These are phyloP conservation scores for Paraleonurus japonicus DNA, from an alignment of 257 asterid genomes.

Conservation along the genomic window DNA sequence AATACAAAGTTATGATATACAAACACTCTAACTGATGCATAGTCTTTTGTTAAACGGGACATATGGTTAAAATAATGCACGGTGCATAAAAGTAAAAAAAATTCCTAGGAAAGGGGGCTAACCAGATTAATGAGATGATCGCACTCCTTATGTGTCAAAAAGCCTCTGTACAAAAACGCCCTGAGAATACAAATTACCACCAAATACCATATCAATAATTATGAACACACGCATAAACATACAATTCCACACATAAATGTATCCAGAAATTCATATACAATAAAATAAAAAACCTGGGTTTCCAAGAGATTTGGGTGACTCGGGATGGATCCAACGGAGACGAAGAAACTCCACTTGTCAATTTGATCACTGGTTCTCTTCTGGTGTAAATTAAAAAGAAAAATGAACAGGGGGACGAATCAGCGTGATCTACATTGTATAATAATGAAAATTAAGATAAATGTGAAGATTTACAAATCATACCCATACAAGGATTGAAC, in stretches of 20 bases:
- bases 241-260: background rate
- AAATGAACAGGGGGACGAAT: background rate
- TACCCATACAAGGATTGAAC: conserved; percentile 50
- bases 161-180: conserved; percentile 70
- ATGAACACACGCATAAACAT: conserved; percentile 13
- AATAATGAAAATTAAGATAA: background rate
- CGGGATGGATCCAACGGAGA: conserved; percentile 71
- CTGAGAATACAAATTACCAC: conserved; percentile 35
- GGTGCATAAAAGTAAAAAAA: background rate
- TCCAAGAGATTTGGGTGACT: conserved; percentile 84
- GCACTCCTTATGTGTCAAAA: conserved; percentile 73
- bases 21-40: background rate
- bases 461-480: background rate
- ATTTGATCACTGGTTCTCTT: conserved; percentile 42
- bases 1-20: background rate
- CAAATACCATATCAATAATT: conserved; percentile 18
- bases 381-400: conserved; percentile 26
- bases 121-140: conserved; percentile 84
- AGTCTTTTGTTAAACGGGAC: background rate
- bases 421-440: conserved; percentile 36
- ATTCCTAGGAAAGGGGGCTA: conserved; percentile 16
- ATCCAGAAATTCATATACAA: background rate
- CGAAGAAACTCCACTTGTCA: conserved; percentile 43
- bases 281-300: conserved; percentile 52
- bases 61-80: background rate